These are phyloP conservation scores for Trichoderma koningii DNA, from an alignment of 2,329 filamentous ascomycete species.

Conservation along the genomic window DNA sequence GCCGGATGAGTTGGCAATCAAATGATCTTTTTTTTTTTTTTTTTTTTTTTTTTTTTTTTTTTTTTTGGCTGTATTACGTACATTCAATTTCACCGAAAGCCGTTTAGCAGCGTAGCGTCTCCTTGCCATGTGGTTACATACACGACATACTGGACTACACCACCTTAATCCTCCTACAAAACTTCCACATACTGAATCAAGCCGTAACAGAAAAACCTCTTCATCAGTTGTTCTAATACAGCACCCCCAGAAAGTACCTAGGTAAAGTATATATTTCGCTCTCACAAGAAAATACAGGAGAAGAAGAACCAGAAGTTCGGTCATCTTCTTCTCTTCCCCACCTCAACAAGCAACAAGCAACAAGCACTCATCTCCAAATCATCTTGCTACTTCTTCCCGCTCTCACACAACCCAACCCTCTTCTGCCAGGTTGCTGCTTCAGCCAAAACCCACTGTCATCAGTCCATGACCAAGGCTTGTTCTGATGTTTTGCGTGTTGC, in stretches of 20 bases:
- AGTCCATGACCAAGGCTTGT: neutral
- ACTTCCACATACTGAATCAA: neutral
- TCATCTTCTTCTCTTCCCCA: neutral
- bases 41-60: too few species aligned
- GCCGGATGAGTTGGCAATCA: neutral
- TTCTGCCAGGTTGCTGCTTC: too few species aligned
- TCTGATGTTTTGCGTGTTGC: neutral
- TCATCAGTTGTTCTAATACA: neutral
- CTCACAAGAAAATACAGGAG: neutral
- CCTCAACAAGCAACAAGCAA: neutral
- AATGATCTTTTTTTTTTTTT: too few species aligned
- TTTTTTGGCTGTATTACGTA: conserved; percentile 4
- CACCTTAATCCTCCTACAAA: neutral
- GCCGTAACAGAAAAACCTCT: neutral
- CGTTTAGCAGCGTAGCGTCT: neutral
- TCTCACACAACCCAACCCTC: too few species aligned
- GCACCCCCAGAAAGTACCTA: neutral
- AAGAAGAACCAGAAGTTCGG: neutral
- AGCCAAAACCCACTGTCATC: neutral
- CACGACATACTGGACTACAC: too few species aligned
- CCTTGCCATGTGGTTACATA: neutral
- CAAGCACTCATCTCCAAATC: neutral
- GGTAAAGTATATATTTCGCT: neutral
- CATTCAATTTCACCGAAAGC: neutral
- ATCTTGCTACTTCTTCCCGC: neutral